Percentiles rank a stretch among this genome's conserved stretches.
phyloP scores from a whole-genome alignment of 495 filamentous ascomycete genomes.

The Xylaria flabelliformis region DNA sequence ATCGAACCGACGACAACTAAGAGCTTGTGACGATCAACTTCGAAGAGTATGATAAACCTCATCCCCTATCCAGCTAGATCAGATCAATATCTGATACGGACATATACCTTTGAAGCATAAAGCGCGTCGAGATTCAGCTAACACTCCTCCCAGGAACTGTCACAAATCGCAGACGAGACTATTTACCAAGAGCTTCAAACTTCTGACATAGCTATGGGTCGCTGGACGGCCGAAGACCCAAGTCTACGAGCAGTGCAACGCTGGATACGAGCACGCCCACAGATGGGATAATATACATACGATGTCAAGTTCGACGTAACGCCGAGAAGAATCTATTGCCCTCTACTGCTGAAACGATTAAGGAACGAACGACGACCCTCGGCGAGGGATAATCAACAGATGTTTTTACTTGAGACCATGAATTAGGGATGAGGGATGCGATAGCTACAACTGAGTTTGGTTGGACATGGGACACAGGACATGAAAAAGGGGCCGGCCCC shows the following conservation, averaged over 20 bases:
- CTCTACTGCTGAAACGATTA: not conserved
- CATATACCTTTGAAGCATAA: not conserved
- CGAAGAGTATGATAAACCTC: slow-evolving; percentile 59
- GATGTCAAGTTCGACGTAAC: slow-evolving; percentile 14
- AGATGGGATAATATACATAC: slow-evolving; percentile 31
- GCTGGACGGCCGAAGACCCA: slow-evolving; percentile 80
- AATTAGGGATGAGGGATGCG: slow-evolving; percentile 9
- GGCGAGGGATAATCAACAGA: slow-evolving; percentile 12
- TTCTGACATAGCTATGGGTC: slow-evolving; percentile 69
- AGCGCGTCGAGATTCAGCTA: slow-evolving; percentile 18
- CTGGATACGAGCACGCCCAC: slow-evolving; percentile 56
- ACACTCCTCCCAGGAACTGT: slow-evolving; percentile 64
- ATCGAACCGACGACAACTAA: slow-evolving; percentile 64
- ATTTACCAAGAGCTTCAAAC: slow-evolving; percentile 69
- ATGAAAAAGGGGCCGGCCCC: slow-evolving; percentile 10
- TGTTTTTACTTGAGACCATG: not conserved
- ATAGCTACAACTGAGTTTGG: not conserved
- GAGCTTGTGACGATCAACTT: slow-evolving; percentile 64
- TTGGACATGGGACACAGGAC: not conserved
- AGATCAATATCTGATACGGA: not conserved
- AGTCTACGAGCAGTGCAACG: slow-evolving; percentile 56
- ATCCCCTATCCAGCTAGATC: not conserved
- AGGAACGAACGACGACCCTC: slow-evolving; percentile 10
- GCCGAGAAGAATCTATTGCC: slow-evolving; percentile 15
- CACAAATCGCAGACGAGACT: slow-evolving; percentile 69